Base-by-base conservation (phyloP, 2,329 filamentous ascomycete species). In the Fusarium xyrophilum region DNA sequence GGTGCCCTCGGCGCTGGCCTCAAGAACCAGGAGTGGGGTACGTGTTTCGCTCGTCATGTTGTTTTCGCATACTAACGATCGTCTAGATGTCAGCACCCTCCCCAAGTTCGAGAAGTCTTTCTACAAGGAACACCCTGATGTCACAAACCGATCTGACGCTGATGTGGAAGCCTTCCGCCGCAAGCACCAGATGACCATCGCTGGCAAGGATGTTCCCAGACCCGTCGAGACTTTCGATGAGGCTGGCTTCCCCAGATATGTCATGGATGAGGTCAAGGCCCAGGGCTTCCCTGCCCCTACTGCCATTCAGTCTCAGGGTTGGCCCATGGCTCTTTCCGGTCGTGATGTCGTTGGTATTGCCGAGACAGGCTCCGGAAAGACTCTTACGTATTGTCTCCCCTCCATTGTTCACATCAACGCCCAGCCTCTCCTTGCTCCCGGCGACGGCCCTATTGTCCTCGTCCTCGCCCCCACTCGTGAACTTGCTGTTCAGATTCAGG, bases 391-490 rank as follows among this genome's bases (percentile, higher is more conserved):
- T 85, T 98, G 95, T 82, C 88, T 99, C 73, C 96, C 96, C 62
- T 93, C 96, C 59, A 99, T 99, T 73, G 96, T 99, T 66, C 96
- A 99, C 87, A 99, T 99, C 86, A 98, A 99, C 82, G 96, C 96
- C 48, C 96, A 99, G 82, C 96, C 96, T 73, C 92, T 99, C 44
- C 89, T 99, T 67, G 92, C 94, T 28, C 95, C 93, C 39, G 96
- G 96, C 64, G 96, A 98, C 77, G 96, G 96, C 52, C 96, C 96
- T 39, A 99, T 99, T 73, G 96, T 98, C 63, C 88, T 99, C 60
- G 93, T 99, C 67, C 89, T 99, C 48, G 96, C 96, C 40, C 96
- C 96, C 28, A 99, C 96, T 50, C 93, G 96, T 88, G 96, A 99
- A 84, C 86, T 99, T 79, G 96, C 96, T 67, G 96, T 98, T 61